phyloP scores from a whole-genome alignment of 306 rosid species.

The Cucurbita argyrosperma region DNA sequence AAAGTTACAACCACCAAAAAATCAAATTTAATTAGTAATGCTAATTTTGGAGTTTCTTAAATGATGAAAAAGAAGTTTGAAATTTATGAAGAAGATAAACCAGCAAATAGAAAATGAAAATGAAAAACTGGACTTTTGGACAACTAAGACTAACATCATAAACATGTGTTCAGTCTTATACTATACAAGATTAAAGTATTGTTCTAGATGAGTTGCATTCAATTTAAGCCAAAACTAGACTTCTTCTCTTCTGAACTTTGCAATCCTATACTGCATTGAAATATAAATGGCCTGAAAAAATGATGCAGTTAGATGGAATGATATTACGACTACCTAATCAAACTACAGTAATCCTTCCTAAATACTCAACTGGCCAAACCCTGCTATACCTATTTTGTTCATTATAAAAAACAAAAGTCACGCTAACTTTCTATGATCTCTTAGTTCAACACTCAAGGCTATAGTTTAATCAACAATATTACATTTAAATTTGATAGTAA shows the following conservation, averaged over 20 bases:
- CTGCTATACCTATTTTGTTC: not conserved
- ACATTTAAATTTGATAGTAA: not conserved
- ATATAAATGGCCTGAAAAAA: not conserved
- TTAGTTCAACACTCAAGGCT: not conserved
- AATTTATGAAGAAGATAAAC: not conserved
- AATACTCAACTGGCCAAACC: not conserved
- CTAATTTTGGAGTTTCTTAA: not conserved
- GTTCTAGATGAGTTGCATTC: not conserved
- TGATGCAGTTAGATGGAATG: not conserved
- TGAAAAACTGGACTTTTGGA: not conserved
- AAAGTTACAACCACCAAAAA: not conserved
- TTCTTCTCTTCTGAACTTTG: not conserved
- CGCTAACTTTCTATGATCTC: not conserved
- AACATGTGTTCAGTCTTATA: not conserved
- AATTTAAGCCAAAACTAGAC: not conserved
- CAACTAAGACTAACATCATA: not conserved
- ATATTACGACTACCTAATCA: not conserved
- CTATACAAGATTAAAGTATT: not conserved
- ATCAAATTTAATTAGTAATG: not conserved
- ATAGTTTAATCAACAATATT: not conserved
- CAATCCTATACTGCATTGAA: not conserved
- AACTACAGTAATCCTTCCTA: not conserved
- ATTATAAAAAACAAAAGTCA: not conserved
- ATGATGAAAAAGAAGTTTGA: not conserved
- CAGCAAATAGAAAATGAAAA: not conserved